Evolutionary conservation across 2,329 filamentous ascomycete genomes (phyloP), one percentile per base, ranked within the genome.

Genomic region (Penicillium sp.): DNA sequence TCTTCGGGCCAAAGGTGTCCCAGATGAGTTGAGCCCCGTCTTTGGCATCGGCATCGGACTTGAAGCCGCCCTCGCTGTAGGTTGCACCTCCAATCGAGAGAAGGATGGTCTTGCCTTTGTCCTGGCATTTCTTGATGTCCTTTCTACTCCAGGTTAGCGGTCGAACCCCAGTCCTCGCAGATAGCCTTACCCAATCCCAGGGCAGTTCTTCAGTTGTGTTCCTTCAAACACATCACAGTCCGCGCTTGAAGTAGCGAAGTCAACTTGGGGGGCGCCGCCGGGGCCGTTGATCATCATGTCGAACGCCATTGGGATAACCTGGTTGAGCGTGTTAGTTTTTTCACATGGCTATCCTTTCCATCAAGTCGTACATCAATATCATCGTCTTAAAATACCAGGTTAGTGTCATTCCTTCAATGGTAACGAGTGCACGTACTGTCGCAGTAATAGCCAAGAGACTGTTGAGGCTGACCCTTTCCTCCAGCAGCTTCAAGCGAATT

Each of bases 31-130:
- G 71, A 0, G 87, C 88, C 2, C 81, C 81, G 1, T 73, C 65
- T 18, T 75, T 66, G 5, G 86, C 86, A 0, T 75, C 79, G 0
- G 69, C 57, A 1, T 74, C 60, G n/a, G 76, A 80, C 33, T 69
- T 63, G 73, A 89, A 89, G 24, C 86, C 86, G 28, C 83, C 85
- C 66, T 89, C 85, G 16, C 76, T 82, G 68, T 89, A 88, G 1
- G 85, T 86, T 2, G 83, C 83, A 28, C 88, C 87, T 16, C 87
- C 88, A 40, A 91, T 76, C 2, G 87, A 90, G 9, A 91, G 76
- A 40, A 89, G 67, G 58, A 91, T 85, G 1, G 86, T 89, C 72
- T 90, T 91, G 56, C 81, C 81, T 54, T 83, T 71, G 13, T 70
- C 60, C 67, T 91, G 87, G 70, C 88, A 92, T 9, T 77, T 70